Conservation (phyloP, 2,329 filamentous ascomycete species). For the Trichoderma hamatum region DNA sequence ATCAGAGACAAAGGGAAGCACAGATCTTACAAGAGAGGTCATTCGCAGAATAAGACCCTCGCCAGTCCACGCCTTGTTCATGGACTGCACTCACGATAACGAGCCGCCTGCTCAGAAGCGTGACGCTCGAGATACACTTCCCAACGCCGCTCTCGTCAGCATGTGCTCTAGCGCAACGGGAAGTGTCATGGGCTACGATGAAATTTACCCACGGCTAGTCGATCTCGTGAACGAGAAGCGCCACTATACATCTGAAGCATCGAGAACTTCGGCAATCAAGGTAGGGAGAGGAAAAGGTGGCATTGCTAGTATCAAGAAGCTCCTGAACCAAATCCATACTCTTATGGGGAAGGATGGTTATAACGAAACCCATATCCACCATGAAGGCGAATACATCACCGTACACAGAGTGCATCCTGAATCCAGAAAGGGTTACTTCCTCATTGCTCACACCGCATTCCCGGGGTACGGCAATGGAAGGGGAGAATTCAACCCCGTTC, state of each 20-base stretch:
- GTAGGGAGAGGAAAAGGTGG: conserved; percentile 74
- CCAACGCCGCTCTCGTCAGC: conserved; percentile 89
- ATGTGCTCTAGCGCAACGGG: conserved; percentile 96
- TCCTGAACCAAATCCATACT: conserved; percentile 92
- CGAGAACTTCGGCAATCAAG: conserved; percentile 60
- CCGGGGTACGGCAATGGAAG: conserved; percentile 86
- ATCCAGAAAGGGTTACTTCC: conserved; percentile 89
- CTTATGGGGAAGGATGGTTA: conserved; percentile 95
- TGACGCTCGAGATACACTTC: conserved; percentile 88
- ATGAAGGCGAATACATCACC: conserved; percentile 94
- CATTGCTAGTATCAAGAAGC: conserved; percentile 87
- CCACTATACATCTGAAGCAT: conserved; percentile 78
- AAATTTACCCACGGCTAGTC: conserved; percentile 91
- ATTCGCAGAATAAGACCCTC: conserved; percentile 83
- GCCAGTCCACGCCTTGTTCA: conserved; percentile 91
- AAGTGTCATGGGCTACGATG: conserved; percentile 97
- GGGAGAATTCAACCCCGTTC: conserved; percentile 76
- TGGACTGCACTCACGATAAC: conserved; percentile 99
- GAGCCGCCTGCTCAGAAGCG: conserved; percentile 94
- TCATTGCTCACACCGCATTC: conserved; percentile 95
- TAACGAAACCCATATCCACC: conserved; percentile 93
- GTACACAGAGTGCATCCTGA: conserved; percentile 93
- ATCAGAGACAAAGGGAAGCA: conserved; percentile 39
- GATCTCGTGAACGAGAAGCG: conserved; percentile 90
- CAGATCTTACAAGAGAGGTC: conserved; percentile 58